Percentiles rank a stretch among this genome's conserved stretches.
Evolutionary conservation across 768 basidiomycete species (phyloP).

Genomic region (Cystobasidium ongulense): DNA sequence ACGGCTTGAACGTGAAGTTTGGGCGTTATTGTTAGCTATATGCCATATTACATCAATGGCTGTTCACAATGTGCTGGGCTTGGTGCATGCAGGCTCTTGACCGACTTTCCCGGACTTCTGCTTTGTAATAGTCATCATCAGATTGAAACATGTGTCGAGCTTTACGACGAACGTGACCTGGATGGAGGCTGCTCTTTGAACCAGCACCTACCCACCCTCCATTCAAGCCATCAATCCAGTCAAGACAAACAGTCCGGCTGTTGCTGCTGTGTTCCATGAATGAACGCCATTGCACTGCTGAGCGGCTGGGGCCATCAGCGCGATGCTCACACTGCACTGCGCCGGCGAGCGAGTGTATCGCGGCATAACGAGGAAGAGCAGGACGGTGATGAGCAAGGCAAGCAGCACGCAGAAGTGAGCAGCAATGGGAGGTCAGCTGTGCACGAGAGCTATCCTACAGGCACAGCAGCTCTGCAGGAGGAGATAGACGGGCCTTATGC

Average conservation of each 20-base stretch:
- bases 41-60: too few species aligned
- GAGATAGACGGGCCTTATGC: neutral
- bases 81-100: too few species aligned
- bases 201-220: neutral
- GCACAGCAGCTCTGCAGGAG: neutral
- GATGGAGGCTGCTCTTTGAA: neutral
- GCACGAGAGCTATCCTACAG: neutral
- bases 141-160: too few species aligned
- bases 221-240: neutral
- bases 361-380: neutral
- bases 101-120: too few species aligned
- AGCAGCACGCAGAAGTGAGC: neutral
- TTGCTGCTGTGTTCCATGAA: slow-evolving; percentile 3
- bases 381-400: neutral
- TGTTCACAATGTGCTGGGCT: too few species aligned
- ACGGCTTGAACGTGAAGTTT: neutral
- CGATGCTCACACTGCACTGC: neutral
- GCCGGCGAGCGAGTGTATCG: slow-evolving; percentile 3
- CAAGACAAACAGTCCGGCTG: neutral
- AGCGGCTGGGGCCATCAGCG: neutral
- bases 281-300: slow-evolving; percentile 9
- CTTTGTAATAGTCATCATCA: too few species aligned
- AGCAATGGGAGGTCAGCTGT: neutral
- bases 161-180: neutral
- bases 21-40: neutral